These are phyloP conservation scores for Pseudogymnoascus sp. DNA, from an alignment of 2,329 filamentous ascomycete species.

Conservation along the genomic window DNA sequence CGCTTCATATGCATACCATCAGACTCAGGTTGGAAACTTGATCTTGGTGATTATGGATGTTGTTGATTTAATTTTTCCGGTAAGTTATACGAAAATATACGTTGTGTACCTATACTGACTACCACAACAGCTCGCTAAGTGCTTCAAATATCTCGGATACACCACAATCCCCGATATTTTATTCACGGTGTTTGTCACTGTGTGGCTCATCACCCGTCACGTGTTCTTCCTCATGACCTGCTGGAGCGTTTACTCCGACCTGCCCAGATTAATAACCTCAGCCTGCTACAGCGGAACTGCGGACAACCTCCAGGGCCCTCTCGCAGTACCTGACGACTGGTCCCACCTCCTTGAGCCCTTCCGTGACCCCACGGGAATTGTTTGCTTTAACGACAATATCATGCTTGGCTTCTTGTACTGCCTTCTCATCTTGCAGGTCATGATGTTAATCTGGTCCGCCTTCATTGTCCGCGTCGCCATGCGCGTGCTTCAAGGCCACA, in stretches of 20 bases:
- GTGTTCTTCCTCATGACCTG: slow-evolving; percentile 70
- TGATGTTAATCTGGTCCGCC: slow-evolving; percentile 81
- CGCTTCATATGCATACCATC: slow-evolving; percentile 77
- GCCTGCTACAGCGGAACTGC: slow-evolving; percentile 64
- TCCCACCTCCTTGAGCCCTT: slow-evolving; percentile 69
- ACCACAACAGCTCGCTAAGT: slow-evolving; percentile 66
- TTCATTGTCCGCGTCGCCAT: slow-evolving; percentile 81
- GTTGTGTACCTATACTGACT: slow-evolving; percentile 10
- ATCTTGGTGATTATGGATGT: slow-evolving; percentile 91
- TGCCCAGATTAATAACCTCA: slow-evolving; percentile 52
- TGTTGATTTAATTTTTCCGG: slow-evolving; percentile 80
- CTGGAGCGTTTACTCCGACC: slow-evolving; percentile 71
- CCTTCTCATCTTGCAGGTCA: slow-evolving; percentile 68
- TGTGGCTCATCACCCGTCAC: slow-evolving; percentile 80
- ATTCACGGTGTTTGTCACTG: slow-evolving; percentile 78
- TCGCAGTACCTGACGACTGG: slow-evolving; percentile 43
- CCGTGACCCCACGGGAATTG: slow-evolving; percentile 58
- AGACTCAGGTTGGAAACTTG: slow-evolving; percentile 79
- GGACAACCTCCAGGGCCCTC: slow-evolving; percentile 47
- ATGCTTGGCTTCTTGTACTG: slow-evolving; percentile 70
- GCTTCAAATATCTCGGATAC: slow-evolving; percentile 81
- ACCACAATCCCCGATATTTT: slow-evolving; percentile 69
- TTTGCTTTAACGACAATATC: slow-evolving; percentile 74
- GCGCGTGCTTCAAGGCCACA: slow-evolving; percentile 66
- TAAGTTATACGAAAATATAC: slow-evolving; percentile 39